phyloP scores from a whole-genome alignment of 2,329 filamentous ascomycete genomes.

The Aspergillus ochraceus region DNA sequence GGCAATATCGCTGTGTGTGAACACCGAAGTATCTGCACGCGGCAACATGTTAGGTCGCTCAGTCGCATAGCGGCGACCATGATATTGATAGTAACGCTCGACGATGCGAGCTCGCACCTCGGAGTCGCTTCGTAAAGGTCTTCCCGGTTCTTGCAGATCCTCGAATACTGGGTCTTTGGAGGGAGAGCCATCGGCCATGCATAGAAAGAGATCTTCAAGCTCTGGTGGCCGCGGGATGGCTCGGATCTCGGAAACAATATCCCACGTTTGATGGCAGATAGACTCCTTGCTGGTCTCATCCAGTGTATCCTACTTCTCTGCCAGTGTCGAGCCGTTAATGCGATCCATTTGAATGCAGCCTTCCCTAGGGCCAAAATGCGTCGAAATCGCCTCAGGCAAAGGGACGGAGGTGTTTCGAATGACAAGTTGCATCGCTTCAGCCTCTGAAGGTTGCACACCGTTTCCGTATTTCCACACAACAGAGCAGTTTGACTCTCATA shows the following conservation, averaged over 20 bases:
- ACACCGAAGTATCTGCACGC: slow-evolving; percentile 23
- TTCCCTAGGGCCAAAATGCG: not conserved
- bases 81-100: slow-evolving; percentile 26
- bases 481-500: slow-evolving; percentile 20
- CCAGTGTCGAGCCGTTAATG: slow-evolving; percentile 17
- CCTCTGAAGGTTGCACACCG: slow-evolving; percentile 17
- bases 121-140: slow-evolving; percentile 20
- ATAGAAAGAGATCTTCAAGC: slow-evolving; percentile 21
- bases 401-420: slow-evolving; percentile 18
- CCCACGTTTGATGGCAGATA: slow-evolving; percentile 22
- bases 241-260: slow-evolving; percentile 19
- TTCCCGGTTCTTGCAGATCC: slow-evolving; percentile 21
- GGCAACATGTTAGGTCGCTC: slow-evolving; percentile 25
- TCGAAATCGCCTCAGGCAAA: slow-evolving; percentile 18
- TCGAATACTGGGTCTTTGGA: slow-evolving; percentile 21
- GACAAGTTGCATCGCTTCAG: slow-evolving; percentile 22
- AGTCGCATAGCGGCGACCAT: slow-evolving; percentile 20
- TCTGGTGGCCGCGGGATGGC: slow-evolving; percentile 17
- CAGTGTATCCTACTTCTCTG: slow-evolving; percentile 18
- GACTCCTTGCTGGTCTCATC: slow-evolving; percentile 21
- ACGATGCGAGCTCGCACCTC: slow-evolving; percentile 25
- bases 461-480: slow-evolving; percentile 18
- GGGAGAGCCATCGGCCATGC: slow-evolving; percentile 23
- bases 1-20: slow-evolving; percentile 37
- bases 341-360: slow-evolving; percentile 12